Conservation (phyloP, 2,329 filamentous ascomycete genomes). For the Acephala macrosclerotiorum region DNA sequence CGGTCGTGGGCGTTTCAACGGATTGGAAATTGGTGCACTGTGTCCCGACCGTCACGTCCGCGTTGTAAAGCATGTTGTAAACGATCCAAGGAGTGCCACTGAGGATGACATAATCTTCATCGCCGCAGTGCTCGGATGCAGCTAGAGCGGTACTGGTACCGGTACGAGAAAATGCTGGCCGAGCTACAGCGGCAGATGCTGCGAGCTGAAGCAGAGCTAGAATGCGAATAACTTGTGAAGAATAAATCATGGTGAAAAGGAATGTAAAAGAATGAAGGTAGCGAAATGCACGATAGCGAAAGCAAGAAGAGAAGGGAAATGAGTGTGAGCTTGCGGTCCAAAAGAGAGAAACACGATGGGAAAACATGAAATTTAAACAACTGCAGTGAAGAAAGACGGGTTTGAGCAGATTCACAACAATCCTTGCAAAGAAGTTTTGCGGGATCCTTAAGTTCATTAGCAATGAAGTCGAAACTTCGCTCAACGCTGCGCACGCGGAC, state of each 20-base stretch:
- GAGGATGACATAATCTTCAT: conserved; percentile 1
- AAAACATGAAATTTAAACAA: background rate
- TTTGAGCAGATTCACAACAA: background rate
- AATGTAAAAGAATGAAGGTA: background rate
- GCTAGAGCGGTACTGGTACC: background rate
- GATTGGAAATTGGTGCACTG: conserved; percentile 2
- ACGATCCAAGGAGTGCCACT: conserved; percentile 8
- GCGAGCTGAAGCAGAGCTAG: background rate
- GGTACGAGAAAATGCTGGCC: background rate
- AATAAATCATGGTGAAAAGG: background rate
- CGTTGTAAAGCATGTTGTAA: conserved; percentile 9
- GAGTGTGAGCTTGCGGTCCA: no score
- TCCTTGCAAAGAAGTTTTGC: background rate
- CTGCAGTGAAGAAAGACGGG: background rate
- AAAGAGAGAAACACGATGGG: background rate
- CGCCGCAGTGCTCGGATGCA: conserved; percentile 1
- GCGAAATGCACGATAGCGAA: background rate
- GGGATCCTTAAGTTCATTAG: no score
- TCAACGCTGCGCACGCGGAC: no score
- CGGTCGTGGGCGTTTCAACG: background rate
- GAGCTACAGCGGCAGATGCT: background rate
- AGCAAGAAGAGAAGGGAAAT: no score
- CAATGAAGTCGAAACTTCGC: no score
- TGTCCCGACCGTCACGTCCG: conserved; percentile 4
- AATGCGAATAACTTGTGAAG: background rate